These are phyloP conservation scores for Chalaropsis ovoidea DNA, from an alignment of 2,329 filamentous ascomycete species.

Conservation along the genomic window DNA sequence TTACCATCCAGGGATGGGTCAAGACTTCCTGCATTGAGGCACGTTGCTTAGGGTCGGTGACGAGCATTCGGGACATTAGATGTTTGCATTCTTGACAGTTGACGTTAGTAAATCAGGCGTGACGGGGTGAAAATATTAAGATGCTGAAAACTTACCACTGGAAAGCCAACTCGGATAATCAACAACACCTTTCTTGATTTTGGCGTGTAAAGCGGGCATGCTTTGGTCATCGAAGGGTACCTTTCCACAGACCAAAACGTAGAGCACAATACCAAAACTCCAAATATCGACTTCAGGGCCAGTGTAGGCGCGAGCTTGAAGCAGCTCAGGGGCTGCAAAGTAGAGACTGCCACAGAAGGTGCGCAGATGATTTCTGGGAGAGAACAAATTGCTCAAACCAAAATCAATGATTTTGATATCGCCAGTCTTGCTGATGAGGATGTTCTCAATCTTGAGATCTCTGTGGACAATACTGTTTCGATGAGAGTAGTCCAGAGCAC, in stretches of 20 bases:
- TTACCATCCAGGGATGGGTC: constrained; percentile 90
- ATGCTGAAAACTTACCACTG: constrained; percentile 54
- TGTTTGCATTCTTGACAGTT: constrained; percentile 68
- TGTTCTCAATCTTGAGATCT: constrained; percentile 97
- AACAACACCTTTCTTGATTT: constrained; percentile 94
- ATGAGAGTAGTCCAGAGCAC: constrained; percentile 93
- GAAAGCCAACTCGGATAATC: constrained; percentile 94
- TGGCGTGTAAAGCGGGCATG: constrained; percentile 95
- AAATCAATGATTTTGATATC: constrained; percentile 99
- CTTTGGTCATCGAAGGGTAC: constrained; percentile 98
- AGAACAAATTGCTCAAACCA: constrained; percentile 90
- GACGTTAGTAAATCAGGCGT: constrained; percentile 14
- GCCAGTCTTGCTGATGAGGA: constrained; percentile 95
- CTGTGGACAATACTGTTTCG: constrained; percentile 96
- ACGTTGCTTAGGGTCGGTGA: constrained; percentile 81
- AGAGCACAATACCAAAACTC: constrained; percentile 97
- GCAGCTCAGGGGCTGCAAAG: constrained; percentile 87
- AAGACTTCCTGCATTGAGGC: constrained; percentile 85
- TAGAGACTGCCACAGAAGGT: constrained; percentile 97
- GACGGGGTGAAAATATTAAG: neutral
- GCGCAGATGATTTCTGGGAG: constrained; percentile 73
- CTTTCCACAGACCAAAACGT: constrained; percentile 93
- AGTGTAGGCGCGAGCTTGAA: constrained; percentile 89
- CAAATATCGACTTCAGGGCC: constrained; percentile 95
- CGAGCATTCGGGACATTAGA: constrained; percentile 87